Percentiles rank a stretch among this genome's conserved stretches.
Conservation (phyloP, 805 yeast species). For the Suhomyces prunicola region DNA sequence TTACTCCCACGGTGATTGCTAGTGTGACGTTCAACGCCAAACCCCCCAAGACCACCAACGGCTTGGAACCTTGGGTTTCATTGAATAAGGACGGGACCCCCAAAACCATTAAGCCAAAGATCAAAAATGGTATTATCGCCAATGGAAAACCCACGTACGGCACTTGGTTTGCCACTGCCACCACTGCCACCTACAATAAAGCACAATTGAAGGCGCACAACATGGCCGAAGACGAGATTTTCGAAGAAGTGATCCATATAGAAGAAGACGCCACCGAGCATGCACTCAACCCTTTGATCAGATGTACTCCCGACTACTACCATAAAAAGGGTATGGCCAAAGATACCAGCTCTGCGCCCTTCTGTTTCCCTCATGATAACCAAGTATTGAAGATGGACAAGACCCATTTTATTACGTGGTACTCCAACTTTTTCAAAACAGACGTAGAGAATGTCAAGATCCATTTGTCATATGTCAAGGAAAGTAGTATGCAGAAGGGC, state of each 20-base stretch:
- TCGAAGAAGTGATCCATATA: slow-evolving; percentile 51
- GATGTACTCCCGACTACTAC: slow-evolving; percentile 83
- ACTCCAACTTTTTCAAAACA: slow-evolving; percentile 56
- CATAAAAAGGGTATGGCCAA: slow-evolving; percentile 61
- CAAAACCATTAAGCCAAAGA: slow-evolving; percentile 71
- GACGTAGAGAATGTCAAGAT: slow-evolving; percentile 59
- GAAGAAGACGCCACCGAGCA: slow-evolving; percentile 76
- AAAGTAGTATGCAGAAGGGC: slow-evolving; percentile 54
- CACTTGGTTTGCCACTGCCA: slow-evolving; percentile 72
- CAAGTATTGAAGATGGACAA: slow-evolving; percentile 53
- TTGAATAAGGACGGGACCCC: slow-evolving; percentile 76
- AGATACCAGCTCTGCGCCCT: slow-evolving; percentile 63
- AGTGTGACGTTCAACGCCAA: slow-evolving; percentile 64
- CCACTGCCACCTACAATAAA: slow-evolving; percentile 53
- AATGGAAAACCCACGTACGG: slow-evolving; percentile 69
- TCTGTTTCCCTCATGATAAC: slow-evolving; percentile 76
- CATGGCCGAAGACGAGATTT: slow-evolving; percentile 58
- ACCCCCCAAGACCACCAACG: slow-evolving; percentile 67
- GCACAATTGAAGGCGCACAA: slow-evolving; percentile 71
- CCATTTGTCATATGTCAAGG: slow-evolving; percentile 65
- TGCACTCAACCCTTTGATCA: slow-evolving; percentile 68
- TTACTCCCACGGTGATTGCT: slow-evolving; percentile 59
- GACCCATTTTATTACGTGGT: slow-evolving; percentile 82
- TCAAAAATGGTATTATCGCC: slow-evolving; percentile 67
- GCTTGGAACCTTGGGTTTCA: slow-evolving; percentile 78